A percentile compares a stretch with the other conserved stretches of the same genome.
Evolutionary conservation across 768 basidiomycete genomes (phyloP).

Genomic region (Termitomyces bulborhizus): DNA sequence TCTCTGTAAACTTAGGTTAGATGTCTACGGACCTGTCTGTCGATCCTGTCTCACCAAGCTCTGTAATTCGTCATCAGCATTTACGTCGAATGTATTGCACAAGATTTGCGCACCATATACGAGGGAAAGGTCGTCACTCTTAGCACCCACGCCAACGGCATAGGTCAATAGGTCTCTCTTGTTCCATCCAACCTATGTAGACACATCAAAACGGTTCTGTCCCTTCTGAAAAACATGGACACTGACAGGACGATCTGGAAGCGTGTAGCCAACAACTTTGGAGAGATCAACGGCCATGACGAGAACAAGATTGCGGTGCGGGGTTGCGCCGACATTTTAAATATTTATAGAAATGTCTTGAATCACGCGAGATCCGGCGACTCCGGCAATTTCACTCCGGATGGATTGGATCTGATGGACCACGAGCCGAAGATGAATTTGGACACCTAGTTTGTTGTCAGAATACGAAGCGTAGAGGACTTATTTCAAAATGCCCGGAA

Average conservation of each 20-base stretch:
- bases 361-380: constrained; percentile 4
- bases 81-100: neutral
- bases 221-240: neutral
- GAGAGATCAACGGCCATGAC: constrained; percentile 54
- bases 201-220: neutral
- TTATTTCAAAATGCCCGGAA: too few species aligned
- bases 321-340: neutral
- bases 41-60: constrained; percentile 39
- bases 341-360: neutral
- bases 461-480: too few species aligned
- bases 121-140: constrained; percentile 60
- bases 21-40: neutral
- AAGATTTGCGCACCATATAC: constrained; percentile 53
- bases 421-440: too few species aligned
- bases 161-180: constrained; percentile 78
- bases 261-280: constrained; percentile 57
- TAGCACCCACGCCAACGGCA: constrained; percentile 77
- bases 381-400: neutral
- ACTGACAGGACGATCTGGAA: constrained; percentile 26
- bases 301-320: neutral
- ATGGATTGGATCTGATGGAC: too few species aligned
- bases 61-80: constrained; percentile 21
- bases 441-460: too few species aligned
- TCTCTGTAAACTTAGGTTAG: constrained; percentile 27
- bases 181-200: constrained; percentile 70